phyloP scores from a whole-genome alignment of 2,329 filamentous ascomycete genomes.

The Exserohilum turcica region DNA sequence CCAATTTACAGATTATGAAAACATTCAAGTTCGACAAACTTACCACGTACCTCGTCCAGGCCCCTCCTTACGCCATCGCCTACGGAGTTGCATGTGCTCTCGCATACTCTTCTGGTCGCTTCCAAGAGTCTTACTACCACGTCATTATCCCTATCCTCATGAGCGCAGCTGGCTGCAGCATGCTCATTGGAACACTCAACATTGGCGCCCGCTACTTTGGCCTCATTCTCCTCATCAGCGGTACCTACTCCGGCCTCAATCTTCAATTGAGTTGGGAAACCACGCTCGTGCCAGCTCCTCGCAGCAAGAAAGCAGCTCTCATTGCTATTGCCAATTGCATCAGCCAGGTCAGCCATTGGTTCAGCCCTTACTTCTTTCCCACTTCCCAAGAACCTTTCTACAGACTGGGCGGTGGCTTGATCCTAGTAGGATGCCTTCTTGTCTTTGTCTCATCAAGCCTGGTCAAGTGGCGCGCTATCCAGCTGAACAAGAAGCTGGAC shows the following conservation, averaged over 20 bases:
- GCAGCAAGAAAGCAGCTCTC: constrained; percentile 51
- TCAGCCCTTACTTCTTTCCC: constrained; percentile 50
- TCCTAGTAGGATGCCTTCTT: constrained; percentile 35
- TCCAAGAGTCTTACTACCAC: constrained; percentile 39
- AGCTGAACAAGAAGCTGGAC: constrained; percentile 37
- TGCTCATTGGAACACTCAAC: constrained; percentile 40
- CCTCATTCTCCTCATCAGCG: constrained; percentile 39
- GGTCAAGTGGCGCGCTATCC: constrained; percentile 28
- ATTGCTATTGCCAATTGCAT: constrained; percentile 53
- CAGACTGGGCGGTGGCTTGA: constrained; percentile 27
- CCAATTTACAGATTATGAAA: constrained; percentile 20
- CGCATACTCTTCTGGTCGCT: constrained; percentile 35
- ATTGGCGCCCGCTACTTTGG: constrained; percentile 39
- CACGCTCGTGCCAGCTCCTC: constrained; percentile 49
- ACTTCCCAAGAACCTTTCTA: constrained; percentile 32
- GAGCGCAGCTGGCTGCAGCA: constrained; percentile 27
- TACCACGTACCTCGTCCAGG: constrained; percentile 50
- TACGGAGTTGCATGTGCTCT: constrained; percentile 31
- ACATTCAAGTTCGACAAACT: constrained; percentile 24
- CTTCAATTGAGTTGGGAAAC: constrained; percentile 53
- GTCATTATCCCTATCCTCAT: constrained; percentile 31
- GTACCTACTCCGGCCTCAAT: constrained; percentile 50
- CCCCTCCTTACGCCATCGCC: constrained; percentile 47
- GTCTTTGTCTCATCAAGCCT: constrained; percentile 16
- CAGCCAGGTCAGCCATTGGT: constrained; percentile 51